A percentile compares a stretch with the other conserved stretches of the same genome.
phyloP scores from a whole-genome alignment of 495 filamentous ascomycete species.

The Sphaerosporella brunnea region DNA sequence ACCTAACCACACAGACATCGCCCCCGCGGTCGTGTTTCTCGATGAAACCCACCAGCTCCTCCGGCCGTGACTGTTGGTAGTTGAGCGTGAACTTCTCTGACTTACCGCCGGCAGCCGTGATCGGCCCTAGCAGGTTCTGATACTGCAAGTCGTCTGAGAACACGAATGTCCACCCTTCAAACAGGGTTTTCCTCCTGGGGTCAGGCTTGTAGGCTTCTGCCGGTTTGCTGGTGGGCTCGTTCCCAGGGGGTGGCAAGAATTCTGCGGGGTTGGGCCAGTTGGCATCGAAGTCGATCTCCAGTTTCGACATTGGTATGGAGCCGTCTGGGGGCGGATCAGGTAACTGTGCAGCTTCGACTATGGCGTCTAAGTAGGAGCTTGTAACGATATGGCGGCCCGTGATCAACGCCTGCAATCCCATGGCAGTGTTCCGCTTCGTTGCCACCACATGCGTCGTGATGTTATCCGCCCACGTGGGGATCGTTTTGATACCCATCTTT shows the following conservation, averaged over 20 bases:
- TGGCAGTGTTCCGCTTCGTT: slow-evolving; percentile 75
- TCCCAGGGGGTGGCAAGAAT: slow-evolving; percentile 55
- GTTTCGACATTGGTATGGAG: slow-evolving; percentile 37
- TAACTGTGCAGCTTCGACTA: slow-evolving; percentile 44
- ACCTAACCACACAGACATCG: slow-evolving; percentile 43
- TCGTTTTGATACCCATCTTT: slow-evolving; percentile 70
- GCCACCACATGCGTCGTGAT: slow-evolving; percentile 86
- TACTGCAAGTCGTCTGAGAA: slow-evolving; percentile 70
- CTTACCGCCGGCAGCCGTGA: slow-evolving; percentile 70
- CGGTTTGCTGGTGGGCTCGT: slow-evolving; percentile 50
- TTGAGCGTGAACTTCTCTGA: slow-evolving; percentile 46
- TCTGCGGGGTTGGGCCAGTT: slow-evolving; percentile 60
- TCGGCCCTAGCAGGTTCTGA: slow-evolving; percentile 51
- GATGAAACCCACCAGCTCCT: slow-evolving; percentile 64
- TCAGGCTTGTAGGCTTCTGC: slow-evolving; percentile 51
- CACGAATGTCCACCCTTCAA: slow-evolving; percentile 75
- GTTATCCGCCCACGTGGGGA: slow-evolving; percentile 47
- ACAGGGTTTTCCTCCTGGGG: slow-evolving; percentile 45
- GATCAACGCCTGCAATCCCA: slow-evolving; percentile 72
- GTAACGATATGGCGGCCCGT: slow-evolving; percentile 68
- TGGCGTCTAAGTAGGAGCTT: slow-evolving; percentile 52
- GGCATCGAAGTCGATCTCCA: slow-evolving; percentile 71
- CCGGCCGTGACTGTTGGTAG: slow-evolving; percentile 47
- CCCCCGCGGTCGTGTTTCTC: slow-evolving; percentile 30
- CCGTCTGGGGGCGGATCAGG: slow-evolving; percentile 29